These are phyloP conservation scores for Linnemannia zychae DNA, from an alignment of 192 early-diverging fungal species.

Conservation along the genomic window DNA sequence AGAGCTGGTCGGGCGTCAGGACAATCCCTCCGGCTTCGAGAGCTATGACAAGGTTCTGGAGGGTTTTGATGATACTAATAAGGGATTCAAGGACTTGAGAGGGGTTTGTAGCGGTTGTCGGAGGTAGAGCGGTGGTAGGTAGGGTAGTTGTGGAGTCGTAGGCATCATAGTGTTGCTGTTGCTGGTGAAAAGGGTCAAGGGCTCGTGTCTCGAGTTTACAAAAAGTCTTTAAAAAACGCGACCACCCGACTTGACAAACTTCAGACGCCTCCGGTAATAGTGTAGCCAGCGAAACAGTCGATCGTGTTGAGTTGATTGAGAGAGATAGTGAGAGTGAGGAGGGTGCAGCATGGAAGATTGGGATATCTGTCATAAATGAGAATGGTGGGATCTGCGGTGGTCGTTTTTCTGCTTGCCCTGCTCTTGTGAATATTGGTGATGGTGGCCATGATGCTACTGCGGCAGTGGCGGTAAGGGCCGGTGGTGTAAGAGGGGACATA, in stretches of 20 bases:
- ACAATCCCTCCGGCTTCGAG: conserved; percentile 18
- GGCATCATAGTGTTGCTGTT: not conserved
- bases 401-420: too few species aligned
- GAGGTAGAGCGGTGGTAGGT: not conserved
- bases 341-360: not conserved
- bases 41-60: conserved; percentile 32
- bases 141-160: not conserved
- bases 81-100: conserved; percentile 14
- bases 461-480: not conserved
- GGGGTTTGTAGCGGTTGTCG: not conserved
- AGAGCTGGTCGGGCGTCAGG: conserved; percentile 22
- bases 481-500: not conserved
- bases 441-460: not conserved
- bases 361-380: not conserved
- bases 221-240: not conserved
- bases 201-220: not conserved
- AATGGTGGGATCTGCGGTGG: not conserved
- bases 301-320: not conserved
- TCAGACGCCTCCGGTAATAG: not conserved
- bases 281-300: not conserved
- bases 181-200: not conserved
- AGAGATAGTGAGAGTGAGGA: not conserved
- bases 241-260: not conserved
- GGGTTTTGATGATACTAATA: conserved; percentile 25
- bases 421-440: not conserved